Conservation (phyloP, 1,284 basidiomycete genomes). For the Malassezia obtusa region DNA sequence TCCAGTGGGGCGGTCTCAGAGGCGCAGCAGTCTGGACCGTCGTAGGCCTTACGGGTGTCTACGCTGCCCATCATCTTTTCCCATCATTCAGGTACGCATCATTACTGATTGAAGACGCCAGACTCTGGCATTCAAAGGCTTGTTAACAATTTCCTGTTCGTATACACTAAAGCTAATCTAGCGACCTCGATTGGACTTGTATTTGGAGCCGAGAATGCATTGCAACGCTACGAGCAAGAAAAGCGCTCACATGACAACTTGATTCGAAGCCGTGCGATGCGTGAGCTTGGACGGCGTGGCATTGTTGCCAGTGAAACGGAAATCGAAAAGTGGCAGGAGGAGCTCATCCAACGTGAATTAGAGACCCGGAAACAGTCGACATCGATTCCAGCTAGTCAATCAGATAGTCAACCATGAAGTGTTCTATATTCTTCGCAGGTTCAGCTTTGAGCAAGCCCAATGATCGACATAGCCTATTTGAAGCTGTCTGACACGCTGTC, state of each 20-base stretch:
- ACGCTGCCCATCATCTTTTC: slow-evolving; percentile 9
- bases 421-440: not conserved
- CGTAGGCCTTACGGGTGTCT: slow-evolving; percentile 3
- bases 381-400: not conserved
- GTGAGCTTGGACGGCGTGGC: slow-evolving; percentile 12
- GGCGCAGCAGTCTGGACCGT: slow-evolving; percentile 11
- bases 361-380: not conserved
- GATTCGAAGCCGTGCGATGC: slow-evolving; percentile 11
- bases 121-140: slow-evolving; percentile 9
- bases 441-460: too few species aligned
- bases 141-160: slow-evolving; percentile 11
- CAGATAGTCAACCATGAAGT: not conserved
- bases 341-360: slow-evolving; percentile 8
- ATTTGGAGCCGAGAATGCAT: slow-evolving; percentile 10
- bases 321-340: slow-evolving; percentile 14
- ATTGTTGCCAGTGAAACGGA: slow-evolving; percentile 15
- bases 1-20: slow-evolving; percentile 3
- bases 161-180: not conserved
- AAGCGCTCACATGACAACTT: slow-evolving; percentile 13
- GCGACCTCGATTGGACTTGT: slow-evolving; percentile 6
- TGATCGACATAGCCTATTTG: too few species aligned
- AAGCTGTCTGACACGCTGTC: too few species aligned
- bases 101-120: slow-evolving; percentile 3
- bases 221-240: slow-evolving; percentile 9
- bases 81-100: slow-evolving; percentile 8